phyloP scores from a whole-genome alignment of 352 stramenopile genomes.

The Bremia lactucae region DNA sequence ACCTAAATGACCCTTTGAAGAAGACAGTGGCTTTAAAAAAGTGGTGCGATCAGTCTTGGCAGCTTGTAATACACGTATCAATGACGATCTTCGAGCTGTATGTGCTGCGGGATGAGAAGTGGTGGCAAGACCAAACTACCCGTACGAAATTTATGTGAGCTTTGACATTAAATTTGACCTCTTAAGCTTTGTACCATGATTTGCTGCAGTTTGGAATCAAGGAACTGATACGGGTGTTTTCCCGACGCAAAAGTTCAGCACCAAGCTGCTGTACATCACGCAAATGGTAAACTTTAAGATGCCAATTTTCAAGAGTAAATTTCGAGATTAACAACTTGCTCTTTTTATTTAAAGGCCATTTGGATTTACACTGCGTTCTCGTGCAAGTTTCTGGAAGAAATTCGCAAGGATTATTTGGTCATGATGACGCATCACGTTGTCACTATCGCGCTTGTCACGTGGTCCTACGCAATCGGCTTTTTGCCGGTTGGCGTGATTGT shows the following conservation, averaged over 20 bases:
- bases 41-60: slow-evolving; percentile 85
- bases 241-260: slow-evolving; percentile 68
- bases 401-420: slow-evolving; percentile 83
- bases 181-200: slow-evolving; percentile 1
- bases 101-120: slow-evolving; percentile 70
- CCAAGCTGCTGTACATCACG: slow-evolving; percentile 75
- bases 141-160: slow-evolving; percentile 21
- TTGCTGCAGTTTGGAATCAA: slow-evolving; percentile 60
- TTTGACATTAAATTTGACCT: not conserved
- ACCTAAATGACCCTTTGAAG: slow-evolving; percentile 71
- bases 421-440: slow-evolving; percentile 88
- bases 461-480: slow-evolving; percentile 76
- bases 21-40: slow-evolving; percentile 82
- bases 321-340: not conserved
- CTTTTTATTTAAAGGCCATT: slow-evolving; percentile 38
- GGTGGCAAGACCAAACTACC: slow-evolving; percentile 80
- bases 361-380: slow-evolving; percentile 86
- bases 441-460: slow-evolving; percentile 78
- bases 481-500: slow-evolving; percentile 76
- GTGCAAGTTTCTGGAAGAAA: slow-evolving; percentile 83
- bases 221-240: slow-evolving; percentile 61
- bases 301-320: not conserved
- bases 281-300: slow-evolving; percentile 41
- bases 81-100: slow-evolving; percentile 81
- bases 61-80: slow-evolving; percentile 69